phyloP scores from a whole-genome alignment of 148 eudicot genomes.

The Mesembryanthemum crystallinum region DNA sequence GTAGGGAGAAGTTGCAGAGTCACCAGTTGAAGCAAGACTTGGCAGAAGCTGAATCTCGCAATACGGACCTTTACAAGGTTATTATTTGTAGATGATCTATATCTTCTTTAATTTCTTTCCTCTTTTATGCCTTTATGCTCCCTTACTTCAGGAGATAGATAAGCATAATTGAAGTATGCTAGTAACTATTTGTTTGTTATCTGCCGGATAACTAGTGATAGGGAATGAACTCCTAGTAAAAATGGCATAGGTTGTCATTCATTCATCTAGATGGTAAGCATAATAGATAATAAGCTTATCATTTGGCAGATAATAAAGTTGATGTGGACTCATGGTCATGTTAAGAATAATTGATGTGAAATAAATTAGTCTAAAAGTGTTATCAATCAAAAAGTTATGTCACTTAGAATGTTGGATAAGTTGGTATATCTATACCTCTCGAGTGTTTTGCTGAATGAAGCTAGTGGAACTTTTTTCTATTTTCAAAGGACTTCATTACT shows the following conservation, averaged over 20 bases:
- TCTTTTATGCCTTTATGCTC: not conserved
- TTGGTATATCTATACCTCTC: not conserved
- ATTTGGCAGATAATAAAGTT: not conserved
- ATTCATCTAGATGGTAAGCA: not conserved
- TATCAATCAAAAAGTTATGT: not conserved
- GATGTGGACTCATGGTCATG: not conserved
- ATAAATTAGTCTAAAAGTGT: not conserved
- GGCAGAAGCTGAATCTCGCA: constrained; percentile 67
- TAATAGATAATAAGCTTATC: not conserved
- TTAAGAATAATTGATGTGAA: not conserved
- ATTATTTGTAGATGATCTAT: constrained; percentile 3
- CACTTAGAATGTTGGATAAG: not conserved
- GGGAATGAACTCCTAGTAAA: no score
- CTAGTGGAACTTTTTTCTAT: not conserved
- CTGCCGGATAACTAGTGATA: not conserved
- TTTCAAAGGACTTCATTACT: not conserved
- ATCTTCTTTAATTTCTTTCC: not conserved
- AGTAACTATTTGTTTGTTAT: not conserved
- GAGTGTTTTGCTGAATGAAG: not conserved
- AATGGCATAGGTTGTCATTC: not conserved
- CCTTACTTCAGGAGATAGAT: not conserved
- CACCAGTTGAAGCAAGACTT: constrained; percentile 77
- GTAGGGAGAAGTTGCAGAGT: constrained; percentile 59
- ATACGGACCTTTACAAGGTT: constrained; percentile 82
- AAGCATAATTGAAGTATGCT: not conserved